phyloP scores from a whole-genome alignment of 2,329 filamentous ascomycete species.

The Zymoseptoria pseudotritici region DNA sequence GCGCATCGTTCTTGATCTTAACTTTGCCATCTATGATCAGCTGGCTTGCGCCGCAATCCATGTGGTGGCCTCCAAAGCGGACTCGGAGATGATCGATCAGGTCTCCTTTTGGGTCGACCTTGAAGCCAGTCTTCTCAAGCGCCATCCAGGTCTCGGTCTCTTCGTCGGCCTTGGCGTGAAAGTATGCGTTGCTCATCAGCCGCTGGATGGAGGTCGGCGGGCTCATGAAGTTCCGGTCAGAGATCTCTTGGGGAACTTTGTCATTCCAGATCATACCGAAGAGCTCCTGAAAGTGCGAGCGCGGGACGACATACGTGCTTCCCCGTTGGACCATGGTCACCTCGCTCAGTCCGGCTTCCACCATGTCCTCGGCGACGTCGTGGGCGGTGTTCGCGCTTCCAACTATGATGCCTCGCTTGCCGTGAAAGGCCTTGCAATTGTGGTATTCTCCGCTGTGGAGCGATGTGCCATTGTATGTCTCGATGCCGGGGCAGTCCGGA shows the following conservation, averaged over 20 bases:
- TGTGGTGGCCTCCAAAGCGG: constrained; percentile 41
- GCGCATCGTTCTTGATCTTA: constrained; percentile 35
- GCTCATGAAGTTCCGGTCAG: constrained; percentile 20
- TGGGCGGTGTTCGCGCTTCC: constrained; percentile 45
- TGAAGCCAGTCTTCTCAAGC: constrained; percentile 38
- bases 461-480: constrained; percentile 32
- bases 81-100: constrained; percentile 34
- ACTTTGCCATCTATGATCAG: constrained; percentile 41
- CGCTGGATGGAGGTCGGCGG: constrained; percentile 26
- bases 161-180: constrained; percentile 23
- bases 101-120: constrained; percentile 33
- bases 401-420: constrained; percentile 40
- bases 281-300: constrained; percentile 6
- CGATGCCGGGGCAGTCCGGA: constrained; percentile 17
- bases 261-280: constrained; percentile 19
- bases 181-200: constrained; percentile 26
- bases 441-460: constrained; percentile 32
- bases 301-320: constrained; percentile 35
- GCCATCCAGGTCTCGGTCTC: constrained; percentile 35
- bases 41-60: constrained; percentile 39
- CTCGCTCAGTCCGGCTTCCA: constrained; percentile 31
- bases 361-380: constrained; percentile 44
- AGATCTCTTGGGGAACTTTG: constrained; percentile 9
- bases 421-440: constrained; percentile 28
- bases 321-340: constrained; percentile 42